Evolutionary conservation across 768 basidiomycete genomes (phyloP), one percentile per base, ranked within the genome.

Genomic region (Nidula microcarpa): DNA sequence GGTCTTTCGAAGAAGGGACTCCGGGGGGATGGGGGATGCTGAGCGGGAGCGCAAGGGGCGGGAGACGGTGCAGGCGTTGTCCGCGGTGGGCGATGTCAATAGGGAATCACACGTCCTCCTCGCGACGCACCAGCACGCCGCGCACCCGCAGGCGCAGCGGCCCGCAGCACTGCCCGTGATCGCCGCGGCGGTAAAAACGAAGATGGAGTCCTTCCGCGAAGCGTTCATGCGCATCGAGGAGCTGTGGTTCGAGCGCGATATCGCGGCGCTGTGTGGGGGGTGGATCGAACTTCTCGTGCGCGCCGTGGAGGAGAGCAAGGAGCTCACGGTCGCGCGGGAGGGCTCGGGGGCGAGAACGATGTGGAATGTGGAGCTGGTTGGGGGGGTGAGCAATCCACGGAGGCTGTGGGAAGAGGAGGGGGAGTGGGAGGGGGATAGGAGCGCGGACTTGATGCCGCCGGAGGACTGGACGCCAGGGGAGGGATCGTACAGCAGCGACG

Each of bases 121-220:
- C 5, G 75, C 68, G 9, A 67, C 63, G 32, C 76, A 86, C 60
- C 57, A 61, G n/a, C 82, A 87, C 58, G 54, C 65, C 10, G 73
- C 84, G 2, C 81, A 91, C 58, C 64, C 73, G 8, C 64, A 65
- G 2, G 71, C 86, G 1, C 68, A 68, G 41, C 69, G 70, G 30
- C 80, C 81, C 1, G 66, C 61, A 8, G 60, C 77, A 1, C 57
- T 75, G 6, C 59, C 67, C 10, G 76, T 77, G 14, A 85, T 92
- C 36, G 78, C 71, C 1, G 67, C 72, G 5, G 67, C 65, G 9
- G 70, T 88, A 17, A 74, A 78, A 62, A 56, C 64, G 3, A 79
- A 72, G 54, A 84, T 91, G 77, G 78, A 84, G 48, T 70, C 71
- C 39, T 77, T 73, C 56, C 68, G 80, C 5, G 77, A 84, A 53